Base-by-base conservation (phyloP, 345 rosid genomes). In the Bruguiera gymnorhiza region DNA sequence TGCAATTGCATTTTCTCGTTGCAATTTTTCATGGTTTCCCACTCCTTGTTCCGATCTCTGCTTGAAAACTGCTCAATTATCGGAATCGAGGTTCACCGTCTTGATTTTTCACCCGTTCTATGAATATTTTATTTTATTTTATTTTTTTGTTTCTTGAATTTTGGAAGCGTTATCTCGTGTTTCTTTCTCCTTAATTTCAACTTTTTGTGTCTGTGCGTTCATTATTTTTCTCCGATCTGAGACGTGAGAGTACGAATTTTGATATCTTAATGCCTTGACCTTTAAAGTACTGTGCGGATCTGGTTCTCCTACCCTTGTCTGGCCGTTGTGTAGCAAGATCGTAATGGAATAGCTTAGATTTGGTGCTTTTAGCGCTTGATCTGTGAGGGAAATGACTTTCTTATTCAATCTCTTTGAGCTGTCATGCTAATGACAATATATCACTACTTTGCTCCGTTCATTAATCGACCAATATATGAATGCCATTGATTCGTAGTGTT, bases 151-250 rank as follows among this genome's bases (percentile, higher is more conserved):
- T 23, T 2, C n/a, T 63, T 30, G 18, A n/a, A 36, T 55, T 20
- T 18, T 55, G 55, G 1, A 65, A 20, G 37, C 50, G 50, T 43
- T 43, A 13, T 13, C 0, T 43, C 50, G 19, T 18, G 3, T 13
- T 43, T 15, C 4, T 43, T 43, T 15, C 18, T 2, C 19, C 18
- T 43, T 39, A 39, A 13, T 43, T 43, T 43, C 4, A 13, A 11
- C 16, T 13, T 43, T 43, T 13, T 43, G 50, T 3, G 50, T 43
- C 15, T 39, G 48, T 54, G 39, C 24, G 23, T 36, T 23, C 55
- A 10, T 21, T 13, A 30, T 69, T 69, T 69, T 69, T 53, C 36
- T 69, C 54, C 63, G 67, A 62, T 71, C 30, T 64, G n/a, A 62
- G 52, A 53, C n/a, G 24, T 70, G 24, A 26, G 37, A 27, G 11